A percentile compares a stretch with the other conserved stretches of the same genome.
phyloP scores from a whole-genome alignment of 768 basidiomycete species.

The Lactarius indigo region DNA sequence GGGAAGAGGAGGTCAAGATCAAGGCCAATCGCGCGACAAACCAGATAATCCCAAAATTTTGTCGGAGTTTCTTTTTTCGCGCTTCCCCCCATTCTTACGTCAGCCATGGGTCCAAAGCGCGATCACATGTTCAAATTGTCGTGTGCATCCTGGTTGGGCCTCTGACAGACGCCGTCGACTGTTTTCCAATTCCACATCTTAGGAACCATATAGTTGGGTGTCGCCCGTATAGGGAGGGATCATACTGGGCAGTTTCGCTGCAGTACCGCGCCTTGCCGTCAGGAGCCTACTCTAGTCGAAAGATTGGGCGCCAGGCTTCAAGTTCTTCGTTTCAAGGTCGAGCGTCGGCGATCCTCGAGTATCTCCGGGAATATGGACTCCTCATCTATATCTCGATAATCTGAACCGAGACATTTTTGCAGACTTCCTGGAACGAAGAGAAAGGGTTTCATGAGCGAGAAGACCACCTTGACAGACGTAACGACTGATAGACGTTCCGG shows the following conservation, averaged over 20 bases:
- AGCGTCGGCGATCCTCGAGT: conserved; percentile 12
- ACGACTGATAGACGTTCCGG: conserved; percentile 14
- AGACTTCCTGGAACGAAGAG: conserved; percentile 22
- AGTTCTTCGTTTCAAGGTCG: conserved; percentile 5
- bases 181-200: not conserved
- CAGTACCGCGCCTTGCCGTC: conserved; percentile 16
- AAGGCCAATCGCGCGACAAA: conserved; percentile 21
- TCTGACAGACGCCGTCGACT: conserved; percentile 3
- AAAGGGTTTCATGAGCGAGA: conserved; percentile 17
- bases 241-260: conserved; percentile 18
- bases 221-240: conserved; percentile 14
- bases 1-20: conserved; percentile 21
- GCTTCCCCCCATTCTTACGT: not conserved
- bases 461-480: conserved; percentile 12
- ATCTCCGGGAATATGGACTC: conserved; percentile 14
- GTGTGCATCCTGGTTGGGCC: not conserved
- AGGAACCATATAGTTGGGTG: conserved; percentile 8
- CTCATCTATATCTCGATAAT: not conserved
- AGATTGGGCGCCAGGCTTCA: conserved; percentile 2
- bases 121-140: not conserved
- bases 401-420: not conserved
- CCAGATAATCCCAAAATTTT: conserved; percentile 45
- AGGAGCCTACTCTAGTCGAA: conserved; percentile 16
- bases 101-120: not conserved
- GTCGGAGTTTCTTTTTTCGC: conserved; percentile 50